These are phyloP conservation scores for Trichoderma guizhouense DNA, from an alignment of 2,329 filamentous ascomycete genomes.

Conservation along the genomic window DNA sequence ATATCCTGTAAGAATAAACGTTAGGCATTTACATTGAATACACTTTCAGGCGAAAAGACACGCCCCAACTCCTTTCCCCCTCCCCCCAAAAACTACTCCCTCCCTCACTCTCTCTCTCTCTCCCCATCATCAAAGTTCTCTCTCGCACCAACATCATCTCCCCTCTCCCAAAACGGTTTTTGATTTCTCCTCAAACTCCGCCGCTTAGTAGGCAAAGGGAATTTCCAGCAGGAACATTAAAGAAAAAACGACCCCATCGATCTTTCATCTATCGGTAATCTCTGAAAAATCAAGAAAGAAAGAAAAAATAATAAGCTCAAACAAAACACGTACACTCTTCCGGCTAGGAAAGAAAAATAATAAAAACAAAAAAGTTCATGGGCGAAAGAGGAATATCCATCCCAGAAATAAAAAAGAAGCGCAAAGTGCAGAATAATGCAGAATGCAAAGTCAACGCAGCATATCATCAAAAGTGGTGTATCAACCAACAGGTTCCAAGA, in stretches of 20 bases:
- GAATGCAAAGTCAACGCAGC: slow-evolving; percentile 10
- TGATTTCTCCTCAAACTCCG: slow-evolving; percentile 2
- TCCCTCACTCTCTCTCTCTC: background rate
- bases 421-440: background rate
- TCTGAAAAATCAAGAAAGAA: background rate
- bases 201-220: background rate
- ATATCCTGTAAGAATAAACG: slow-evolving; percentile 14
- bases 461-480: slow-evolving; percentile 7
- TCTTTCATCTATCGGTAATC: background rate
- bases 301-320: background rate
- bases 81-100: background rate
- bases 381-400: background rate
- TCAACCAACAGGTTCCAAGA: slow-evolving; percentile 7
- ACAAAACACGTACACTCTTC: slow-evolving; percentile 3
- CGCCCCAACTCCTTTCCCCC: background rate
- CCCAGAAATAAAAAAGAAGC: background rate
- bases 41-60: background rate
- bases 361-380: background rate
- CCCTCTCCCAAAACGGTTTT: background rate
- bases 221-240: background rate
- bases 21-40: slow-evolving; percentile 20
- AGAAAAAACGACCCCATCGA: background rate
- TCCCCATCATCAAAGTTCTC: background rate
- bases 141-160: background rate
- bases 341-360: background rate